These are phyloP conservation scores for Phytophthora podocarpi DNA, from an alignment of 352 stramenopile genomes.

Conservation along the genomic window DNA sequence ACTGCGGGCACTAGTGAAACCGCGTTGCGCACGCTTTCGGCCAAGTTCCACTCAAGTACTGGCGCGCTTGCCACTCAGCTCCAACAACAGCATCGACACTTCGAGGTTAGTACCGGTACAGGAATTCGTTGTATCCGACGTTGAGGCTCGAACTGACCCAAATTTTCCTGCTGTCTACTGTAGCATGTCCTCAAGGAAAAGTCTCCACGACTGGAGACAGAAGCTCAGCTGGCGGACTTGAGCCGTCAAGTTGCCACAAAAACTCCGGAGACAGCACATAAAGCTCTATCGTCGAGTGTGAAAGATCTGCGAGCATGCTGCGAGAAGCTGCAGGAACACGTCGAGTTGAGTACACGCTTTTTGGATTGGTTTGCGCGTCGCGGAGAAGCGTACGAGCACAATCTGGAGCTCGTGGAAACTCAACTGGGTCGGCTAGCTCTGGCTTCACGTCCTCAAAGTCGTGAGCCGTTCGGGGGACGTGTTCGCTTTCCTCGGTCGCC, in stretches of 20 bases:
- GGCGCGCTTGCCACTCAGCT: conserved; percentile 28
- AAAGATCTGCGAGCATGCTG: conserved; percentile 20
- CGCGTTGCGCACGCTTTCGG: conserved; percentile 35
- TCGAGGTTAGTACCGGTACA: conserved; percentile 31
- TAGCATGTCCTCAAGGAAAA: conserved; percentile 29
- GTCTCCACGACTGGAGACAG: conserved; percentile 22
- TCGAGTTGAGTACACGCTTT: conserved; percentile 64
- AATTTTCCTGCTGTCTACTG: not conserved
- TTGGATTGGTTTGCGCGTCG: conserved; percentile 75
- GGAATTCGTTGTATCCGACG: not conserved
- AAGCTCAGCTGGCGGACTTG: conserved; percentile 15
- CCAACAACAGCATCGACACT: conserved; percentile 31
- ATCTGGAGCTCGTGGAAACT: conserved; percentile 66
- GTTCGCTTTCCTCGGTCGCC: conserved; percentile 46
- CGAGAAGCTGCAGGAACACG: conserved; percentile 46
- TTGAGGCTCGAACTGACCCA: not conserved
- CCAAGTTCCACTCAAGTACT: conserved; percentile 41
- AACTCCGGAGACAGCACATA: conserved; percentile 17
- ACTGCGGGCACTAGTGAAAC: conserved; percentile 28
- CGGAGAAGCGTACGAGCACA: conserved; percentile 77
- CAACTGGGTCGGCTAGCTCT: conserved; percentile 57
- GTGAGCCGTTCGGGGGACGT: conserved; percentile 52
- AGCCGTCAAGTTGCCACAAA: conserved; percentile 30
- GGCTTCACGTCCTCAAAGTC: conserved; percentile 40
- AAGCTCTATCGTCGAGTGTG: conserved; percentile 14